Base-by-base conservation (phyloP, 2,329 filamentous ascomycete genomes). In the Xylaria sp. region DNA sequence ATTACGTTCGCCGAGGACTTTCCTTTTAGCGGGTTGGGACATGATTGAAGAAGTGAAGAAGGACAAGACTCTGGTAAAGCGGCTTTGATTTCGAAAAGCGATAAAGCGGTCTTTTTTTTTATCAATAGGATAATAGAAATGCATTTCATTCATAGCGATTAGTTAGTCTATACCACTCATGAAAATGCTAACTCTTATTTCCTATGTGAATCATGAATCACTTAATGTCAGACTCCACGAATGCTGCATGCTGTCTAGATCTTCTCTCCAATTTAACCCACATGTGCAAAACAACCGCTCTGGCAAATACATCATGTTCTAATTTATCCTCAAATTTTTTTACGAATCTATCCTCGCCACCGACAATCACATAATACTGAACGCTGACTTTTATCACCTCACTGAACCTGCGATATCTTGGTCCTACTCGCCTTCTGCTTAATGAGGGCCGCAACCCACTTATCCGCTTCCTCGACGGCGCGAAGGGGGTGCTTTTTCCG, bases 401-500 rank as follows among this genome's bases (percentile, higher is more conserved):
- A 87, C 74, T 87, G 85, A 40, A 86, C 83, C 61, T 81, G 81
- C 53, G 81, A 65, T 0, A 87, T 78, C 79, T 85, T 86, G 20
- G 80, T 84, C 72, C 81, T 82, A 59, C 78, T 77, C 67, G 81
- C 82, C 78, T 87, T 89, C 77, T 87, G 85, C 75, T 79, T 80
- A 40, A 84, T 57, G 69, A 85, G 79, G 1, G 81, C 85, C 65
- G 83, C 81, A 1, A 89, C 85, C 88, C 88, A 90, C 6, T 72
- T 78, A 2, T 81, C 80, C 2, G 84, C 84, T 74, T 89, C 86
- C 23, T 80, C 79, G 40, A 89, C 75, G 2, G 89, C 89, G 72
- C 82, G 81, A 10, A 80, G 79, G 6, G 89, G 88, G 42, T 84
- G 82, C 79, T 86, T 87, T 80, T 90, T 91, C 51, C 87, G 80